Evolutionary conservation across 2,329 filamentous ascomycete species (phyloP).

Genomic region (Cyphellophora attinorum): DNA sequence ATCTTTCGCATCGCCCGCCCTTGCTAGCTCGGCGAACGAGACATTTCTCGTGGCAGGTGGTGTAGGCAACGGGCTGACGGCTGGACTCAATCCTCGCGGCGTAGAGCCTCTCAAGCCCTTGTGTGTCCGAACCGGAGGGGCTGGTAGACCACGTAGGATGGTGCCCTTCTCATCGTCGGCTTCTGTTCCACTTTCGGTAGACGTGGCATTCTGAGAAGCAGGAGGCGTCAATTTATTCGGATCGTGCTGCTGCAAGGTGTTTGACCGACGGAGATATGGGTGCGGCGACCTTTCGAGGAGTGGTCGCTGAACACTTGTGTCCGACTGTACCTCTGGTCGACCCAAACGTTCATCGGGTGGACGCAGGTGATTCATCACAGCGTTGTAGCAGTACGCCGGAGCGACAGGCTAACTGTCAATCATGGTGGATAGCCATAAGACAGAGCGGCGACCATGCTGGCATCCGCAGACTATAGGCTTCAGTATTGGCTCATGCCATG

Average conservation of each 20-base stretch:
- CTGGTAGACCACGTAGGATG: constrained; percentile 73
- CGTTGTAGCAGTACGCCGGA: not conserved
- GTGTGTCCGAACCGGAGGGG: constrained; percentile 60
- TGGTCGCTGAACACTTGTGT: too few species aligned
- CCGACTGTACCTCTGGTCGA: too few species aligned
- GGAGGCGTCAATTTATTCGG: not conserved
- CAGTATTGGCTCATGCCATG: not conserved
- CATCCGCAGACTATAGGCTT: too few species aligned
- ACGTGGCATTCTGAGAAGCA: constrained; percentile 24
- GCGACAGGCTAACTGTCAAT: not conserved
- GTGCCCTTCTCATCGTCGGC: constrained; percentile 78
- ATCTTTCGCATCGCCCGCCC: constrained; percentile 4
- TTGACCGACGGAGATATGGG: constrained; percentile 1
- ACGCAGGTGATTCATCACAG: not conserved
- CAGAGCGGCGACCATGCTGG: too few species aligned
- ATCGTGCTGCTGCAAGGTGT: not conserved
- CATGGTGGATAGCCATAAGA: too few species aligned
- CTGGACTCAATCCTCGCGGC: constrained; percentile 13
- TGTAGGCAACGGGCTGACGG: constrained; percentile 14
- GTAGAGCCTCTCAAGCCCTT: constrained; percentile 59
- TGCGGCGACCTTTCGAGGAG: constrained; percentile 1
- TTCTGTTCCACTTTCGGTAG: constrained; percentile 86
- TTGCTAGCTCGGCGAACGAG: constrained; percentile 8
- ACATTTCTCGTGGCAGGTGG: constrained; percentile 13
- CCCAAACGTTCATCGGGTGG: constrained; percentile 1